Base-by-base conservation (phyloP, 2,329 filamentous ascomycete genomes). In the Xylaria sp. region DNA sequence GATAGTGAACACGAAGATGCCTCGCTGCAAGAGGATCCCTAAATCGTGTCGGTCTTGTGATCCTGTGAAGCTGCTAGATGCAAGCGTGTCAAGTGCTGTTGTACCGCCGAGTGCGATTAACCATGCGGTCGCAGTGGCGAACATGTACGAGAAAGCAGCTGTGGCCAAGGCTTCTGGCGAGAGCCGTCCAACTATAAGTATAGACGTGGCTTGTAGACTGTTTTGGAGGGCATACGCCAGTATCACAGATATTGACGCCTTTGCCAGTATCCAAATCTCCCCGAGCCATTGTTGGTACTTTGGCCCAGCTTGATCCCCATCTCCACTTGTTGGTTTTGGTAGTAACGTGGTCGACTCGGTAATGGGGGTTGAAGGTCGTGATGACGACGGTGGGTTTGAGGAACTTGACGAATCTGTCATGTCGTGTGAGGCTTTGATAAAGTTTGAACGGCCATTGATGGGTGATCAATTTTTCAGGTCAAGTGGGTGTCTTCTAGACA, bases 91-190 rank as follows among this genome's bases (percentile, higher is more conserved):
- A 45, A 96, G 83, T 0, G 92, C 92, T 1, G 92, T 96, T 0
- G 92, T 94, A 7, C 92, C 92, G 28, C 92, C 92, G 3, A 96
- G 84, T 0, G 89, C 92, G 62, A 96, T 91, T 38, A 96, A 84
- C 92, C 92, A 96, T 0, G 89, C 92, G 0, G 92, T 92, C 21
- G 90, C 88, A 90, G 94, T 93, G 57, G 92, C 92, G 70, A 96
- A 96, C 92, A 96, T 96, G 80, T 95, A 94, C 1, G 90, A 91
- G 72, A 96, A 96, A 0, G 92, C 92, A 1, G 92, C 89, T 0
- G 90, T 91, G 0, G 92, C 91, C 6, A 96, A 79, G 1, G 92
- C 88, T 75, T 95, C 90, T 0, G 92, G 89, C 0, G 90, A 94
- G 0, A 92, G 79, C 2, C 91, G 87, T 9, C 92, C 92, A 2